Evolutionary conservation across 345 rosid genomes (phyloP).

Genomic region (Arabidopsis arenosa): DNA sequence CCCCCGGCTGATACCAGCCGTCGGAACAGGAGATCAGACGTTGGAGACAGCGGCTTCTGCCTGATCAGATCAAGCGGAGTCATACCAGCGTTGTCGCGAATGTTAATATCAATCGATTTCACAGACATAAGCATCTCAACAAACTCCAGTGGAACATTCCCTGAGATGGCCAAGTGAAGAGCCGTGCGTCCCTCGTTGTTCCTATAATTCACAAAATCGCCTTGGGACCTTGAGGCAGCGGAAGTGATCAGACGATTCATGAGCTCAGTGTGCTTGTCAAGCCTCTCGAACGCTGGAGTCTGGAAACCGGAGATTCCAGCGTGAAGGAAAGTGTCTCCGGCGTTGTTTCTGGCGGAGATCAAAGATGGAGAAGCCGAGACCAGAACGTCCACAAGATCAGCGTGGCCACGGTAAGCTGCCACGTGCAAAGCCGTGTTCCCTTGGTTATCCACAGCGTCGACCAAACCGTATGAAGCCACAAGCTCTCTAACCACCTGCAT

Average conservation of each 20-base stretch:
- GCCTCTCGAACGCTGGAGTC: conserved; percentile 71
- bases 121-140: conserved; percentile 78
- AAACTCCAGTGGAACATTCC: conserved; percentile 64
- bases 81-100: conserved; percentile 68
- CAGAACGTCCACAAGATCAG: conserved; percentile 62
- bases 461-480: conserved; percentile 54
- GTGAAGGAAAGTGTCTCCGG: conserved; percentile 85
- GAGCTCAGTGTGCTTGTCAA: conserved; percentile 75
- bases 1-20: conserved; percentile 84
- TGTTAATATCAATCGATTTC: conserved; percentile 64
- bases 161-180: conserved; percentile 81
- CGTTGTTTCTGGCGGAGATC: conserved; percentile 57
- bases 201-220: conserved; percentile 58
- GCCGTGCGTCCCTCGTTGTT: conserved; percentile 76
- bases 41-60: conserved; percentile 64
- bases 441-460: conserved; percentile 56
- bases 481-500: conserved; percentile 73
- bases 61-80: conserved; percentile 83
- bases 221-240: conserved; percentile 44
- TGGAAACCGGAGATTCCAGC: conserved; percentile 78
- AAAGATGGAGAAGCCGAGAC: conserved; percentile 59
- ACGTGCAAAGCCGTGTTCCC: conserved; percentile 83
- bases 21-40: conserved; percentile 69
- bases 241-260: conserved; percentile 61
- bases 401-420: conserved; percentile 79